phyloP scores from a whole-genome alignment of 306 rosid genomes.

The Quercus parvula region DNA sequence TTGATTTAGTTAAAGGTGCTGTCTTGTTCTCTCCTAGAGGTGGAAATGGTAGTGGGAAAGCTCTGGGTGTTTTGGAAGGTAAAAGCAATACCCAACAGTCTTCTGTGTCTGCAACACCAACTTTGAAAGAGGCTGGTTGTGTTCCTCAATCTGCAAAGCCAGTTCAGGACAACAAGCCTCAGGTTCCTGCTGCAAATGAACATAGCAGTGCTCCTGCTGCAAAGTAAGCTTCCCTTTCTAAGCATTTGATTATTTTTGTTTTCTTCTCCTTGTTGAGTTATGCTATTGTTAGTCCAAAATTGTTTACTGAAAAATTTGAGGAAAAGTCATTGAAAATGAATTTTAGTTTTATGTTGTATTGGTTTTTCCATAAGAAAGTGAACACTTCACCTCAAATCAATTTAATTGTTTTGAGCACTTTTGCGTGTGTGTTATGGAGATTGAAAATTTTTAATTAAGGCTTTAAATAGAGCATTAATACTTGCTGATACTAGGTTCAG shows the following conservation, averaged over 20 bases:
- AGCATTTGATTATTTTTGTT: not conserved
- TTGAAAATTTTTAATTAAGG: not conserved
- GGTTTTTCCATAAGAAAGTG: not conserved
- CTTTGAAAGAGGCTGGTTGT: conserved; percentile 47
- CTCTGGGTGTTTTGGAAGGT: conserved; percentile 39
- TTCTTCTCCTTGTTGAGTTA: not conserved
- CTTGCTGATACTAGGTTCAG: not conserved
- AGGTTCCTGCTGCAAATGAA: conserved; percentile 40
- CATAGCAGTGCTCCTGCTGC: conserved; percentile 67
- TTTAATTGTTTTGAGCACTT: not conserved
- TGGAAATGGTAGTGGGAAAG: conserved; percentile 42
- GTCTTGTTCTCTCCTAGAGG: conserved; percentile 51
- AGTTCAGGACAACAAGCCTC: conserved; percentile 55
- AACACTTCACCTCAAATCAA: not conserved
- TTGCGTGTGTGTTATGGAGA: not conserved
- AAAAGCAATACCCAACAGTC: conserved; percentile 21
- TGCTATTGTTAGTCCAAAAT: not conserved
- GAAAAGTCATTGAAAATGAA: not conserved
- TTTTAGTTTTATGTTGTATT: conserved; percentile 11
- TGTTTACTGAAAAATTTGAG: not conserved
- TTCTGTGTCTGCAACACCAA: conserved; percentile 18
- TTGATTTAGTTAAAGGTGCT: conserved; percentile 50
- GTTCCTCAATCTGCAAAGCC: conserved; percentile 47
- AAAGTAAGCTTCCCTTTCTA: conserved; percentile 49
- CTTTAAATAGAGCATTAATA: not conserved